Percentiles rank a stretch among this genome's conserved stretches.
Evolutionary conservation across 345 rosid species (phyloP).

Genomic region (Eutrema heterophyllum): DNA sequence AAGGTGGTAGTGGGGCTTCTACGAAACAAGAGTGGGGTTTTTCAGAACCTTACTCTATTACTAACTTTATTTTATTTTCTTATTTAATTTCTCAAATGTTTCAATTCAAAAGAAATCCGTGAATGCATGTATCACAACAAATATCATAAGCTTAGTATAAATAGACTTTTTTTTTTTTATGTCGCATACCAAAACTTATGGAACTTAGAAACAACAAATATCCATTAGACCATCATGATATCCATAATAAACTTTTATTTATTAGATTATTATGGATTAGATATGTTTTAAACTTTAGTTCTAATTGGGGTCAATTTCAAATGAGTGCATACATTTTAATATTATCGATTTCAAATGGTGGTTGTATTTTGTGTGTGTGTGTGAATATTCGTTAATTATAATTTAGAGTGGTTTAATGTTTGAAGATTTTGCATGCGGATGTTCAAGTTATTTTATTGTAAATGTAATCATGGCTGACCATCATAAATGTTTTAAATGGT

Average conservation of each 20-base stretch:
- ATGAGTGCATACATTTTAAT: background rate
- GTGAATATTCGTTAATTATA: background rate
- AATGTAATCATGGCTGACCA: background rate
- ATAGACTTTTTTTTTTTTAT: background rate
- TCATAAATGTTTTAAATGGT: background rate
- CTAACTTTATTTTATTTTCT: background rate
- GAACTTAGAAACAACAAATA: background rate
- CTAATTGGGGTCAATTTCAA: background rate
- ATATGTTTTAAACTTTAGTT: background rate
- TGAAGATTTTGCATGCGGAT: background rate
- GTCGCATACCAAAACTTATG: background rate
- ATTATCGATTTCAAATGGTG: background rate
- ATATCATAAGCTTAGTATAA: background rate
- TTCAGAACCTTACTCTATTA: constrained; percentile 24
- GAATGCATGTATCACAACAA: constrained; percentile 5
- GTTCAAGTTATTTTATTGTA: background rate
- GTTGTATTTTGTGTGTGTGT: background rate
- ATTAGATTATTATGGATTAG: background rate
- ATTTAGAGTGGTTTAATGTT: background rate
- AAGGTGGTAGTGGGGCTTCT: constrained; percentile 27
- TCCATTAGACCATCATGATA: background rate
- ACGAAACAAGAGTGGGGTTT: constrained; percentile 26
- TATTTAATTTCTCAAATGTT: background rate
- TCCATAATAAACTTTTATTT: background rate
- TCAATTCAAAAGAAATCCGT: constrained; percentile 1